Evolutionary conservation across 2,329 filamentous ascomycete genomes (phyloP), one percentile per base, ranked within the genome.

Genomic region (Berkeleyomyces rouxiae): DNA sequence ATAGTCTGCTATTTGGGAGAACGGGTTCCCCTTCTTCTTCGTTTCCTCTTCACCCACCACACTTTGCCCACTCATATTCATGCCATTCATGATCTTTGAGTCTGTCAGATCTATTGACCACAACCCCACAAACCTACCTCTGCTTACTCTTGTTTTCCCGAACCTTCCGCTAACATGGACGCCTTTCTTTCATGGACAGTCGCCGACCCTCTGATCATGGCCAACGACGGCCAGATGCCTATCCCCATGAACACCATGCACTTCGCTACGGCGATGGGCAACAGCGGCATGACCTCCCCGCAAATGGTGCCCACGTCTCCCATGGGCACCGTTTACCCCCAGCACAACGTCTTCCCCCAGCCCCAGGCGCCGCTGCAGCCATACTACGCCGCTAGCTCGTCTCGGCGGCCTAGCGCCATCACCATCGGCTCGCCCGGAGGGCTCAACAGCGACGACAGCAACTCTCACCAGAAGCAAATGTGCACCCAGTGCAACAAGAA

Each of bases 401-500:
- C 84, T 11, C 33, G 67, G 67, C 0, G 79, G 78, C 68, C 75
- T 81, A 67, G 49, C 33, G 47, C 51, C 23, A 61, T 43, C 49
- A 61, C 36, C 49, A 51, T 51, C 40, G 36, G 60, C 36, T 57
- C 58, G 7, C 59, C 62, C 6, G 51, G 59, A 73, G 84, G 82
- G 72, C 80, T 70, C 75, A 78, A 79, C 67, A 86, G 81, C 70
- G 80, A 79, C 63, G 77, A 82, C 62, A 84, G 87, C 70, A 73
- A 77, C 65, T 85, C 87, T 69, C 85, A 88, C 70, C 82, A 82
- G 11, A 64, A 64, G 63, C 63, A 64, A 23, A 62, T 88, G 0
- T 85, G 90, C 70, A 84, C 87, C 5, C 89, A 92, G 64, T 96
- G 90, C 69, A 89, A 90, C 66, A 85, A 87, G 69, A 79, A 85